Evolutionary conservation across 2,329 filamentous ascomycete genomes (phyloP).

Genomic region (Tympanopsis confertula): DNA sequence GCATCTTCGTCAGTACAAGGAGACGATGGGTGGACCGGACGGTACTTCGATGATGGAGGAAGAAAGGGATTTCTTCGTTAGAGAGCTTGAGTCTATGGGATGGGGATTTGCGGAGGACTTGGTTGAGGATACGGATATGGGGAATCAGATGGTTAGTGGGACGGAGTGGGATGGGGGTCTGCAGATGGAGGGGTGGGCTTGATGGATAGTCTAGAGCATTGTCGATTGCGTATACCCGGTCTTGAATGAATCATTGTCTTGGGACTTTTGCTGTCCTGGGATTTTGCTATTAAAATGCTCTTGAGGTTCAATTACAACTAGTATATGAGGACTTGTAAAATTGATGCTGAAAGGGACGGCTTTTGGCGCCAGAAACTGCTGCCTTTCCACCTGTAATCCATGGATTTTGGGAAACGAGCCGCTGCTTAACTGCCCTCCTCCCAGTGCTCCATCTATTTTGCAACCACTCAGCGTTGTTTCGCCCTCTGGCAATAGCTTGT

Average conservation of each 20-base stretch:
- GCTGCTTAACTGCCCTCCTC: not conserved
- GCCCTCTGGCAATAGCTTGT: too few species aligned
- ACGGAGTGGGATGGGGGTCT: conserved; percentile 22
- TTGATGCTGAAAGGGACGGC: not conserved
- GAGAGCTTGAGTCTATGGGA: conserved; percentile 33
- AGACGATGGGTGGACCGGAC: conserved; percentile 53
- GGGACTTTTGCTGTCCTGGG: too few species aligned
- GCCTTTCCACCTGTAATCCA: not conserved
- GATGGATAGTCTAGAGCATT: not conserved
- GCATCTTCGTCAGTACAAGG: conserved; percentile 73
- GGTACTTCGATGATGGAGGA: conserved; percentile 27
- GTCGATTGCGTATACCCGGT: not conserved
- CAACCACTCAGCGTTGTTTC: not conserved
- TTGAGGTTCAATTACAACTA: not conserved
- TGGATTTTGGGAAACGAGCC: not conserved
- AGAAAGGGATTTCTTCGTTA: conserved; percentile 33
- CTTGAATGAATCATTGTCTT: too few species aligned
- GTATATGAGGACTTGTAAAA: not conserved
- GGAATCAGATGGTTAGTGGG: conserved; percentile 13
- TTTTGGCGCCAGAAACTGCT: not conserved
- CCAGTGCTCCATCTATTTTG: not conserved
- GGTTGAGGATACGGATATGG: conserved; percentile 14
- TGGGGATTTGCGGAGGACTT: conserved; percentile 20
- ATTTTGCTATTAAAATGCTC: too few species aligned
- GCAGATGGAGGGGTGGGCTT: conserved; percentile 3